Base-by-base conservation (phyloP, 495 filamentous ascomycete genomes). In the Xylaria curta region DNA sequence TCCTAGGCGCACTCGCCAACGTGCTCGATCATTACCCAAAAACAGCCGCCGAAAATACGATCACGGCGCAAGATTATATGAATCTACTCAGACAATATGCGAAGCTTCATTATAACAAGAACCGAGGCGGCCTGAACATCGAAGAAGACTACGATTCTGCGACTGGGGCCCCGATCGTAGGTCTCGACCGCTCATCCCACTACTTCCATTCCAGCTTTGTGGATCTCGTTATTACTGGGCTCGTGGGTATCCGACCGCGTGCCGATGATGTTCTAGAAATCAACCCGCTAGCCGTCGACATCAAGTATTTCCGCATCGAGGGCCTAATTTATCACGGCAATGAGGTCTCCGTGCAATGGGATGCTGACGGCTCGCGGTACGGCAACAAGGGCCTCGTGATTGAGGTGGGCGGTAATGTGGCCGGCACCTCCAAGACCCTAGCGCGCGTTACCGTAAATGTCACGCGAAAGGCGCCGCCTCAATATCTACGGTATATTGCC, bases 191-290 rank as follows among this genome's bases (percentile, higher is more conserved):
- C 9, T 76, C 74, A 17, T 76, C 77, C 15, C 77, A 81, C 66
- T 81, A 81, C 68, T 79, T 79, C 73, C 79, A 81, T 68, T 81
- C 79, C 21, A 76, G 77, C 33, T 81, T 73, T 47, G 64, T 77
- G 36, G 79, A 81, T 31, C 73, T 75, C 19, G 72, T 79, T 61
- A 68, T 81, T 15, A 68, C 77, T 0, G 77, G 79, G 7, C 72
- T 79, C 31, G 75, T 81, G 0, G 79, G 77, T 9, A 71, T 81
- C 33, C 73, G 79, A 6, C 76, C 79, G 3, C 67, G 72, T 15
- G 74, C 76, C 17, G 76, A 78, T 51, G 74, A 79, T 49, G 65
- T 75, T 3, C 73, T 81, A 0, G 77, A 79, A 13, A 72, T 81
- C 21, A 81, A 81, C 63, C 77, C 79, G 9, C 76, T 78, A 1